Evolutionary conservation across 108 stramenopile genomes (phyloP).

Genomic region (Skeletonema costatum): DNA sequence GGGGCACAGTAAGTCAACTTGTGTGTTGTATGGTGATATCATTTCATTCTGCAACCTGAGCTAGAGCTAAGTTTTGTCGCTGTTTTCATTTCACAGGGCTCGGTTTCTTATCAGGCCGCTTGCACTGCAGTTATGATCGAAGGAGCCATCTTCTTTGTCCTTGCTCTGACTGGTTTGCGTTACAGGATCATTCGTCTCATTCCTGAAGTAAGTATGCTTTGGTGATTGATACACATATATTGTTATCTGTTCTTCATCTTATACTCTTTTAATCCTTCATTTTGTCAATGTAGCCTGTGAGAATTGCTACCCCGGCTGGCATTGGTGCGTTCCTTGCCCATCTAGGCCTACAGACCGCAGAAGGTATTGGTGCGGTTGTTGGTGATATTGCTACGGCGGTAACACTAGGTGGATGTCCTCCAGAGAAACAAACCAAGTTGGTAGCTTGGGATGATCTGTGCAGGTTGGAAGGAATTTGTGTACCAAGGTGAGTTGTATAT

Average conservation of each 20-base stretch:
- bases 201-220: slow-evolving; percentile 44
- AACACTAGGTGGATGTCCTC: slow-evolving; percentile 70
- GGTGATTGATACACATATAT: neutral
- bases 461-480: slow-evolving; percentile 36
- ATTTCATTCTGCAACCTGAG: neutral
- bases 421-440: slow-evolving; percentile 47
- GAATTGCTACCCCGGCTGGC: slow-evolving; percentile 66
- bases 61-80: neutral
- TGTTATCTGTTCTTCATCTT: neutral
- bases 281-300: slow-evolving; percentile 35
- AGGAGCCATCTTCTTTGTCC: slow-evolving; percentile 62
- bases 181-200: slow-evolving; percentile 53
- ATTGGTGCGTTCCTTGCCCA: slow-evolving; percentile 77
- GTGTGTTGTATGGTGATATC: neutral
- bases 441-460: slow-evolving; percentile 61
- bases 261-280: too few relatives aligned
- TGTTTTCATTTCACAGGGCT: slow-evolving; percentile 12
- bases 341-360: slow-evolving; percentile 70
- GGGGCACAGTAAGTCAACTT: slow-evolving; percentile 37
- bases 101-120: slow-evolving; percentile 54
- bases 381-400: slow-evolving; percentile 72
- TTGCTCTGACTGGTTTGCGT: slow-evolving; percentile 62
- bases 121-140: slow-evolving; percentile 69
- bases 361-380: slow-evolving; percentile 72
- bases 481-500: slow-evolving; percentile 6